phyloP scores from a whole-genome alignment of 75 land plant species.

The Sequoia sempervirens region DNA sequence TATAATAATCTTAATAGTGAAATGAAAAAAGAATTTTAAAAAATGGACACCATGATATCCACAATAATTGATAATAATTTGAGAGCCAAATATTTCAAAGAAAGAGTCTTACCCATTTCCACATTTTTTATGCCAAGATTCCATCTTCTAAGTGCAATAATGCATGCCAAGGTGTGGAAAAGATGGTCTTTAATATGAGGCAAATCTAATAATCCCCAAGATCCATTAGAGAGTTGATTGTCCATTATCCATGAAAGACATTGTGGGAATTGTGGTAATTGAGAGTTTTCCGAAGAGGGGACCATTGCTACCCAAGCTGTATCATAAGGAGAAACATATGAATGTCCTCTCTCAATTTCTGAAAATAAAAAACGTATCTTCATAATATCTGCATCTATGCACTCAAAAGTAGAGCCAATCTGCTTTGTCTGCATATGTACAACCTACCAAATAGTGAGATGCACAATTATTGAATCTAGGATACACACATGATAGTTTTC shows the following conservation, averaged over 20 bases:
- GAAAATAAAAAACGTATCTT: not conserved
- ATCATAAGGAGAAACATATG: no score
- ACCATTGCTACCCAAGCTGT: no score
- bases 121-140: constrained; percentile 46
- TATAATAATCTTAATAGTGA: no score
- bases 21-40: no score
- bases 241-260: constrained; percentile 45
- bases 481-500: not conserved
- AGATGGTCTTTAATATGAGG: no score
- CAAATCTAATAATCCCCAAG: constrained; percentile 42
- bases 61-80: no score
- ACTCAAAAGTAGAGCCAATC: not conserved
- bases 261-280: no score
- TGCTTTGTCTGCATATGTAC: not conserved
- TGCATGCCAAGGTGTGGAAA: no score
- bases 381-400: not conserved
- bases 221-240: constrained; percentile 71
- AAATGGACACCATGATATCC: no score
- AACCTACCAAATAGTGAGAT: not conserved
- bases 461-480: not conserved
- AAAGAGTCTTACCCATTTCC: constrained; percentile 30
- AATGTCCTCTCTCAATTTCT: no score
- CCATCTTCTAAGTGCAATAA: constrained; percentile 56
- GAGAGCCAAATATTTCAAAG: not conserved
- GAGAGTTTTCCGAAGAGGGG: no score